Evolutionary conservation across 2,329 filamentous ascomycete species (phyloP), one percentile per base, ranked within the genome.

Genomic region (Ophiostoma angusticollis): DNA sequence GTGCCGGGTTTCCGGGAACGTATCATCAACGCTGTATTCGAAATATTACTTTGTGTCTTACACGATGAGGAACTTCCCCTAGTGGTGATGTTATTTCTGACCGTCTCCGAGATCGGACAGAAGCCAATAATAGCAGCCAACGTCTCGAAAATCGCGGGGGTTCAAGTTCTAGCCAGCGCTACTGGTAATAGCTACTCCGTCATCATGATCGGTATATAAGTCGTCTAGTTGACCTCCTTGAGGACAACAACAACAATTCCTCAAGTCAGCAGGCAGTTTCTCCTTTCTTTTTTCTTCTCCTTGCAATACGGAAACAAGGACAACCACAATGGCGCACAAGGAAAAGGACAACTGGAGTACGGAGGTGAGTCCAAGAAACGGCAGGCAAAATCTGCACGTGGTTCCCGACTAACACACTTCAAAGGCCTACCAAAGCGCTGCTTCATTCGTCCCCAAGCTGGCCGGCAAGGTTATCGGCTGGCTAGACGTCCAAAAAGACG

Each of bases 361-460:
- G 2, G 58, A 63, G 55, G 61, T 58, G n/a, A n/a, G n/a, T n/a
- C n/a, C n/a, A n/a, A n/a, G n/a, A n/a, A n/a, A n/a, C n/a, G n/a
- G n/a, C n/a, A n/a, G n/a, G n/a, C n/a, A n/a, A n/a, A n/a, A n/a
- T n/a, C n/a, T n/a, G n/a, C n/a, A n/a, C n/a, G n/a, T n/a, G n/a
- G n/a, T n/a, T n/a, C n/a, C n/a, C n/a, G n/a, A 12, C 24, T 34
- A 5, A 29, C 17, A n/a, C 2, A 13, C 19, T 9, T 32, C 3
- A 11, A 9, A 75, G 70, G 67, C 66, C 23, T 80, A 80, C 51
- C 68, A 74, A 43, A 60, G 68, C 42, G 68, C 74, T 2, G 76
- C 75, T 7, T 68, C 71, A 0, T 80, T 80, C 49, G 75, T 80
- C 8, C 74, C 76, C 4, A 72, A 74, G 50, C 59, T 80, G 9